phyloP scores from a whole-genome alignment of 2,329 filamentous ascomycete genomes.

The Pseudogymnoascus sp. region DNA sequence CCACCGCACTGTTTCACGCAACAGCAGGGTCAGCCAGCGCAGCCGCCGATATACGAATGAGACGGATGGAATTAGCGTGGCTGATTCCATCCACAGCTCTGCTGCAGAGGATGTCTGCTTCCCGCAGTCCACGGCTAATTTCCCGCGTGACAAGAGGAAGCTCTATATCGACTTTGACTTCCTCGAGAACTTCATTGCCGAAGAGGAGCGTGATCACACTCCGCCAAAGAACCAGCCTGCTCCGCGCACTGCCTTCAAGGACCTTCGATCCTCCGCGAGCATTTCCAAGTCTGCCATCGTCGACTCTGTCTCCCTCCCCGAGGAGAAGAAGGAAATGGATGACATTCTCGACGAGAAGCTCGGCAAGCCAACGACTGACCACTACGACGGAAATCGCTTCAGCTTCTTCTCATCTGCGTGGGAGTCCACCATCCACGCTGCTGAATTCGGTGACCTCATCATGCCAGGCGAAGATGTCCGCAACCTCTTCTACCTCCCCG shows the following conservation, averaged over 20 bases:
- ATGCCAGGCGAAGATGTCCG: constrained; percentile 85
- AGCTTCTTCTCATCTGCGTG: constrained; percentile 95
- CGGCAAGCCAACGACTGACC: constrained; percentile 25
- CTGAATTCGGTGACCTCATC: constrained; percentile 78
- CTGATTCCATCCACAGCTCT: constrained; percentile 53
- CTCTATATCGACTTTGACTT: constrained; percentile 88
- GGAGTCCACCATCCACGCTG: constrained; percentile 86
- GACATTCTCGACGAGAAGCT: constrained; percentile 26
- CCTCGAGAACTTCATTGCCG: constrained; percentile 79
- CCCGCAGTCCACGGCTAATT: constrained; percentile 59
- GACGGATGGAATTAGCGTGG: constrained; percentile 52
- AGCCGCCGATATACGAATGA: constrained; percentile 51
- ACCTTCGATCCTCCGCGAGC: constrained; percentile 23
- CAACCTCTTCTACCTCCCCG: constrained; percentile 67
- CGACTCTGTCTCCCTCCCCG: constrained; percentile 36
- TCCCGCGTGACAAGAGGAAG: constrained; percentile 62
- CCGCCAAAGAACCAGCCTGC: constrained; percentile 25
- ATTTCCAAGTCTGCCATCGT: constrained; percentile 22
- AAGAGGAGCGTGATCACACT: constrained; percentile 40
- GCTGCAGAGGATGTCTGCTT: constrained; percentile 87
- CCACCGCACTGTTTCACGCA: constrained; percentile 60
- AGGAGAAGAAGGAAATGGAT: constrained; percentile 41
- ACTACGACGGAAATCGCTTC: constrained; percentile 67
- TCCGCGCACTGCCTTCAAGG: constrained; percentile 23
- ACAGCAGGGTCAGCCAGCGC: constrained; percentile 43